Conservation (phyloP, 345 rosid species). For the Dimocarpus longan region DNA sequence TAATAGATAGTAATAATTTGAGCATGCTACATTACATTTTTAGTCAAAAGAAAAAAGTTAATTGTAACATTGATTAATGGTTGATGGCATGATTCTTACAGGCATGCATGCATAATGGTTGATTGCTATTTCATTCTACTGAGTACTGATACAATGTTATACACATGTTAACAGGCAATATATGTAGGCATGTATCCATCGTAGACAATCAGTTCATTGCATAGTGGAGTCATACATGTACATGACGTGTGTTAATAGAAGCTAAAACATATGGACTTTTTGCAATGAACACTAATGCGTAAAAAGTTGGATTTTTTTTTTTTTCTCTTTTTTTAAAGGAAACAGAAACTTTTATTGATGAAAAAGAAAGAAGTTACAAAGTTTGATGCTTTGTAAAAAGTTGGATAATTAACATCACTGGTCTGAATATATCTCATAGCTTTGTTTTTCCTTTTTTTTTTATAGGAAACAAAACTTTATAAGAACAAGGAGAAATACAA, state of each 20-base stretch:
- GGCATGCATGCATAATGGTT: too few relatives aligned
- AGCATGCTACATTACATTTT: not conserved
- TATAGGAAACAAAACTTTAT: too few relatives aligned
- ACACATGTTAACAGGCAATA: not conserved
- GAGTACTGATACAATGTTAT: too few relatives aligned
- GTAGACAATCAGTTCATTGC: not conserved
- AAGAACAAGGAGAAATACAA: too few relatives aligned
- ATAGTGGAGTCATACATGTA: not conserved
- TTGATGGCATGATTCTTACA: not conserved
- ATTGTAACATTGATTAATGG: not conserved
- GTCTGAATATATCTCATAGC: not conserved
- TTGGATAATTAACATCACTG: not conserved
- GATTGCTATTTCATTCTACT: too few relatives aligned
- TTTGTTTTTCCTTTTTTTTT: not conserved
- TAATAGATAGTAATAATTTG: not conserved
- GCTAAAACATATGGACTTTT: not conserved
- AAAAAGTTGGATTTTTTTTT: not conserved
- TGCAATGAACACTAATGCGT: not conserved
- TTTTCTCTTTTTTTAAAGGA: too few relatives aligned
- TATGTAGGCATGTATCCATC: not conserved
- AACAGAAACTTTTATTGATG: too few relatives aligned
- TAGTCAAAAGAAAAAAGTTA: not conserved
- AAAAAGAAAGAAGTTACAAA: too few relatives aligned
- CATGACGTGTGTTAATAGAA: not conserved
- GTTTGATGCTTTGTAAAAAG: too few relatives aligned